A percentile compares a stretch with the other conserved stretches of the same genome.
phyloP scores from a whole-genome alignment of 495 filamentous ascomycete genomes.

The Aspergillus bertholletiae region DNA sequence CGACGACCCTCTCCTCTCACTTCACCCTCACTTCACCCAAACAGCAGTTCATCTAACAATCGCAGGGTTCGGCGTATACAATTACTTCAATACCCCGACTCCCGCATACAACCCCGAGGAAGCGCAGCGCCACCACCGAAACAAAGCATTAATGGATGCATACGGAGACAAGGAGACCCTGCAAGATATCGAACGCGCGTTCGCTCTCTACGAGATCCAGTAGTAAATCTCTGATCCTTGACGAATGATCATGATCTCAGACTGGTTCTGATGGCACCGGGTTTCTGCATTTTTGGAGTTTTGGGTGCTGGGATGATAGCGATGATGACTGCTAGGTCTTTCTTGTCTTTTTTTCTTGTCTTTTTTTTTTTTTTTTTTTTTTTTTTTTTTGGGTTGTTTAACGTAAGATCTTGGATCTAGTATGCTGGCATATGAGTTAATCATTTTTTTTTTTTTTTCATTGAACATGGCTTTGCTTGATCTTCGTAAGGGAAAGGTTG shows the following conservation, averaged over 20 bases:
- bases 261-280: background rate
- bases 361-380: too few species aligned
- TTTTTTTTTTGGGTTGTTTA: too few species aligned
- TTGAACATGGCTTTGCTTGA: too few species aligned
- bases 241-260: background rate
- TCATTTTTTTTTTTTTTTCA: too few species aligned
- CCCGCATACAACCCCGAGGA: slow-evolving; percentile 22
- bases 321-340: background rate
- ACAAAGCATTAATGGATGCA: slow-evolving; percentile 46
- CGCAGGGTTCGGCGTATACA: slow-evolving; percentile 31
- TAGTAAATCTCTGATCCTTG: background rate
- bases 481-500: too few species aligned
- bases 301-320: background rate
- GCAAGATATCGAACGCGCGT: slow-evolving; percentile 54
- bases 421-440: background rate
- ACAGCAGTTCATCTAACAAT: background rate
- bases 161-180: slow-evolving; percentile 58
- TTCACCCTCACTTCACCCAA: background rate
- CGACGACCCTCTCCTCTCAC: too few species aligned
- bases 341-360: background rate
- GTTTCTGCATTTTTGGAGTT: background rate
- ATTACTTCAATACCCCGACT: slow-evolving; percentile 21
- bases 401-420: background rate
- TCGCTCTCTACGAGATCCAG: slow-evolving; percentile 45
- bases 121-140: slow-evolving; percentile 30